Evolutionary conservation across 2,329 filamentous ascomycete species (phyloP), one percentile per base, ranked within the genome.

Genomic region (Apiospora arundinis): DNA sequence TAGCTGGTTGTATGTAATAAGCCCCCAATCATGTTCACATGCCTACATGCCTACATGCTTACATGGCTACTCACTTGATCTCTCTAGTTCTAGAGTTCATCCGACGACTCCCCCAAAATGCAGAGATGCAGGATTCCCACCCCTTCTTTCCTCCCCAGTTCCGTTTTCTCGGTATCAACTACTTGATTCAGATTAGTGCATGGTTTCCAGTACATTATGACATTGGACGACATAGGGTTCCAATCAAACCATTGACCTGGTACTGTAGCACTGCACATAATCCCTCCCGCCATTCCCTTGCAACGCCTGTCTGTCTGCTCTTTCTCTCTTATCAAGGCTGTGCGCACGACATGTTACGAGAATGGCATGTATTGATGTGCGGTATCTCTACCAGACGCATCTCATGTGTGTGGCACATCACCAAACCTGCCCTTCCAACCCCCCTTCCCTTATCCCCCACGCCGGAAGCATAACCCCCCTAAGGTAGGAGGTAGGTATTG

Each of bases 181-280:
- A 63, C 56, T 32, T 32, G n/a, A 63, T 40, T 3, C 18, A 23
- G 56, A 12, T 8, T 63, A 63, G 56, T 40, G 56, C 12, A 9
- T 23, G 9, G 9, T 63, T 40, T 6, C 18, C 28, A 60, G 37
- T 40, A 63, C 32, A 63, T 63, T 23, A 8, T 40, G 56, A 6
- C 56, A 40, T 37, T 60, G 56, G 16, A 37, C 52, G 28, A 7
- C 52, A 16, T 12, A 28, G 52, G 52, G 56, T 63, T 40, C 56
- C 56, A 63, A 63, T 40, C 56, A 63, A 63, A 63, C 56, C 56
- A 63, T 4, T 14, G 56, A 23, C 56, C 56, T 63, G 56, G 56
- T 40, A 63, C 56, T 21, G 56, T 37, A 12, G 56, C 56, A 63
- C 56, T 63, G 56, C 56, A 63, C 56, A 40, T 4, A 63, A 63